These are phyloP conservation scores for Agarophyton chilense DNA, from an alignment of 23 red algal genomes.

Conservation along the genomic window DNA sequence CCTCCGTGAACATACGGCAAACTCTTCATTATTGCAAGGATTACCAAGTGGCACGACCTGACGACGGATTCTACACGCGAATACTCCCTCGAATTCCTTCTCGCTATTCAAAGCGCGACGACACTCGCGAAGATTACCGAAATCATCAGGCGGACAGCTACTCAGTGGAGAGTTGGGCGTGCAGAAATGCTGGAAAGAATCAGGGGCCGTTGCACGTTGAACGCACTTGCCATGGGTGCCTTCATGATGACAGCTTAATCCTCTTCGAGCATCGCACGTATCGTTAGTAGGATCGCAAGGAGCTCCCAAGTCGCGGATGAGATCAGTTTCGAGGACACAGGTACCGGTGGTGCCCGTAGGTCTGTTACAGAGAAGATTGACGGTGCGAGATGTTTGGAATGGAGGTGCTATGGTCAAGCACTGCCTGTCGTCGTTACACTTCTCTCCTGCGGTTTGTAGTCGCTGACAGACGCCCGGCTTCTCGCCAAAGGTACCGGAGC, in stretches of 20 bases:
- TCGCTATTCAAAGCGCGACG: background rate
- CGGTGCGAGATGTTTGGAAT: background rate
- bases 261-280: conserved; percentile 2
- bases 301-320: background rate
- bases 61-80: background rate
- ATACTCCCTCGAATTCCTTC: background rate
- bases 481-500: background rate
- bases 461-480: background rate
- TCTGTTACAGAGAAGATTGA: background rate
- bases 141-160: background rate
- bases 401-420: background rate
- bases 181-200: background rate
- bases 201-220: background rate
- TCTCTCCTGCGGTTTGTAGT: background rate
- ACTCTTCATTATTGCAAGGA: background rate
- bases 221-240: background rate
- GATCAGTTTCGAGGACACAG: background rate
- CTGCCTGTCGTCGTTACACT: background rate
- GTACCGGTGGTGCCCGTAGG: background rate
- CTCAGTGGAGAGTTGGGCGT: background rate
- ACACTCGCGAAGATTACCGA: background rate
- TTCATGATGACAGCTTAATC: background rate
- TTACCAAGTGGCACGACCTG: background rate
- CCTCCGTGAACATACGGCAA: background rate
- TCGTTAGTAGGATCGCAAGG: background rate